Percentiles rank a stretch among this genome's conserved stretches.
phyloP scores from a whole-genome alignment of 148 eudicot species.

The Camellia lanceoleosa region DNA sequence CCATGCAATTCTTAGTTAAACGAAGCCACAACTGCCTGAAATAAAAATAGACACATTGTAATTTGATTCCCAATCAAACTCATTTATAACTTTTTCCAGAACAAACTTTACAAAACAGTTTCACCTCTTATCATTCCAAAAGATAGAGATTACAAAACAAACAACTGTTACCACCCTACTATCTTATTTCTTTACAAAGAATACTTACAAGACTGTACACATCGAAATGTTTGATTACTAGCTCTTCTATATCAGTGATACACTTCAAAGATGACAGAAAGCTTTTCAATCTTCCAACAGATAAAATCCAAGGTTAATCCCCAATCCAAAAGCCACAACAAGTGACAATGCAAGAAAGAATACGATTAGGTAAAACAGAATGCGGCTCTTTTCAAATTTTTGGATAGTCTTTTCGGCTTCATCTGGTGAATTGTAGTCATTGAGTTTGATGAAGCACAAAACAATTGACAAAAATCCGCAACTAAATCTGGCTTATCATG shows the following conservation, averaged over 20 bases:
- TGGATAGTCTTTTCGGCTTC: not conserved
- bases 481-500: conserved; percentile 11
- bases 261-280: not conserved
- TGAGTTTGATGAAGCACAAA: not conserved
- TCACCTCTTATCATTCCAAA: too few species aligned
- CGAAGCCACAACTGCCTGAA: too few species aligned
- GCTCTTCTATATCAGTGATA: not conserved
- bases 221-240: too few species aligned
- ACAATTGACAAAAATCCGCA: not conserved
- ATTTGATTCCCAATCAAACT: too few species aligned
- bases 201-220: too few species aligned
- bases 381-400: not conserved
- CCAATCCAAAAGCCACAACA: not conserved
- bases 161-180: too few species aligned
- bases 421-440: not conserved
- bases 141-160: too few species aligned
- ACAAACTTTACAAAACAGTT: too few species aligned
- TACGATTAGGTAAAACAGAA: not conserved
- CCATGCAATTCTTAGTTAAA: too few species aligned
- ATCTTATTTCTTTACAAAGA: too few species aligned
- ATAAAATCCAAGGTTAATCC: not conserved
- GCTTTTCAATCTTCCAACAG: not conserved
- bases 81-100: too few species aligned
- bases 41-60: too few species aligned
- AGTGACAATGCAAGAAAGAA: not conserved